phyloP scores from a whole-genome alignment of 2,329 filamentous ascomycete species.

The Aspergillus proliferans region DNA sequence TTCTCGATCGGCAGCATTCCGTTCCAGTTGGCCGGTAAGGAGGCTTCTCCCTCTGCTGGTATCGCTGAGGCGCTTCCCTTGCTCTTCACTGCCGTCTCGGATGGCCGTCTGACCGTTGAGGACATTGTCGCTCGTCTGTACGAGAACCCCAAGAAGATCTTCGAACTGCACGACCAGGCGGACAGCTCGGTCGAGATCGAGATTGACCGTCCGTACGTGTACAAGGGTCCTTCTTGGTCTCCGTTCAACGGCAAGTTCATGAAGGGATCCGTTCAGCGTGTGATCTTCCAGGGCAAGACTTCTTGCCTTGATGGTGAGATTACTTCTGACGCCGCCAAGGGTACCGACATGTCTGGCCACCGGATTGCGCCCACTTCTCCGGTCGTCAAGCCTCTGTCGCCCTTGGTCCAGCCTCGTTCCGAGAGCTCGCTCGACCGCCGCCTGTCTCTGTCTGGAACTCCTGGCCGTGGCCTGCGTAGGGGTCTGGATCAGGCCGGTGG shows the following conservation, averaged over 20 bases:
- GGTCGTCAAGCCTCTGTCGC: slow-evolving; percentile 46
- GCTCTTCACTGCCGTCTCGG: slow-evolving; percentile 67
- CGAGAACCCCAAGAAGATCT: slow-evolving; percentile 73
- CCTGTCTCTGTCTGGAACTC: slow-evolving; percentile 32
- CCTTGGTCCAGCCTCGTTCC: slow-evolving; percentile 31
- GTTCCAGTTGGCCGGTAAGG: slow-evolving; percentile 62
- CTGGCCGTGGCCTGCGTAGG: slow-evolving; percentile 27
- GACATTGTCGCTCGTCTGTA: slow-evolving; percentile 66
- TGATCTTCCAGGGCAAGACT: slow-evolving; percentile 68
- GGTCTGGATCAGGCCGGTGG: slow-evolving; percentile 19
- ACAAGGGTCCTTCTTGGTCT: slow-evolving; percentile 56
- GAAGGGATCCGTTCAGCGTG: slow-evolving; percentile 65
- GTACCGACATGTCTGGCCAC: slow-evolving; percentile 72
- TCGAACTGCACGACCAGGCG: slow-evolving; percentile 74
- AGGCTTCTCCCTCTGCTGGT: slow-evolving; percentile 56
- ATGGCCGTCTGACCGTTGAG: slow-evolving; percentile 66
- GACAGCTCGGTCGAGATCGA: slow-evolving; percentile 69
- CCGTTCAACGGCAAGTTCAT: slow-evolving; percentile 65
- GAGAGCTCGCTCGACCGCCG: slow-evolving; percentile 34
- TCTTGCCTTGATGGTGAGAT: slow-evolving; percentile 68
- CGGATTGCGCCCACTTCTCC: slow-evolving; percentile 49
- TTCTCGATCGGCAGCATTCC: slow-evolving; percentile 75
- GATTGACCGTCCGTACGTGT: slow-evolving; percentile 63
- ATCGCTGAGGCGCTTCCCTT: slow-evolving; percentile 69
- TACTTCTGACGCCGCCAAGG: slow-evolving; percentile 50